phyloP scores from a whole-genome alignment of 352 stramenopile genomes.

The Globisporangium viniferum region DNA sequence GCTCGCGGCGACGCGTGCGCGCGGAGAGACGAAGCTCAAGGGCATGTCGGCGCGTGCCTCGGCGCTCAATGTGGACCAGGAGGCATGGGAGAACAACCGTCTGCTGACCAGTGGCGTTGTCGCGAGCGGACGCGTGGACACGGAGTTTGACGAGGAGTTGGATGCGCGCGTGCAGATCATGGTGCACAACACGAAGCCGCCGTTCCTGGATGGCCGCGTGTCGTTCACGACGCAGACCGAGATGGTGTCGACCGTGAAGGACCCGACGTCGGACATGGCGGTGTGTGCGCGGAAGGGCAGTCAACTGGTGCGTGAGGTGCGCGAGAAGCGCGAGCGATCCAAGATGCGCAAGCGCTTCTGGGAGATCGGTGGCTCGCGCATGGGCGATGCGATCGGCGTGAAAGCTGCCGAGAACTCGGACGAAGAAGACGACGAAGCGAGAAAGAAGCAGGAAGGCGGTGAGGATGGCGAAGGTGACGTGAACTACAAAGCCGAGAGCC shows the following conservation, averaged over 20 bases:
- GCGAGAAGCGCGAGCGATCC: constrained; percentile 72
- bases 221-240: constrained; percentile 94
- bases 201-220: constrained; percentile 94
- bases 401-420: constrained; percentile 56
- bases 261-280: constrained; percentile 95
- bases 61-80: constrained; percentile 95
- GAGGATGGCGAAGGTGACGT: constrained; percentile 51
- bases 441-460: constrained; percentile 18
- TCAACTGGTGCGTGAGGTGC: constrained; percentile 72
- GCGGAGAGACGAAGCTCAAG: constrained; percentile 86
- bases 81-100: constrained; percentile 98
- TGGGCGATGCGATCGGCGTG: constrained; percentile 96
- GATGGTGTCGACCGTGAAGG: constrained; percentile 94
- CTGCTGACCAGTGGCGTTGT: constrained; percentile 94
- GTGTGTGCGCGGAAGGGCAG: constrained; percentile 93
- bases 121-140: constrained; percentile 58
- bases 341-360: constrained; percentile 99
- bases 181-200: constrained; percentile 97
- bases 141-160: constrained; percentile 92
- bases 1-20: constrained; percentile 74
- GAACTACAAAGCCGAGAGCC: constrained; percentile 94
- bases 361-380: constrained; percentile 96
- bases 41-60: constrained; percentile 90
- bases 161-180: constrained; percentile 95
- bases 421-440: constrained; percentile 54